Percentiles rank a stretch among this genome's conserved stretches.
Evolutionary conservation across 2,329 filamentous ascomycete genomes (phyloP).

Genomic region (Emmonsiellopsis sp.): DNA sequence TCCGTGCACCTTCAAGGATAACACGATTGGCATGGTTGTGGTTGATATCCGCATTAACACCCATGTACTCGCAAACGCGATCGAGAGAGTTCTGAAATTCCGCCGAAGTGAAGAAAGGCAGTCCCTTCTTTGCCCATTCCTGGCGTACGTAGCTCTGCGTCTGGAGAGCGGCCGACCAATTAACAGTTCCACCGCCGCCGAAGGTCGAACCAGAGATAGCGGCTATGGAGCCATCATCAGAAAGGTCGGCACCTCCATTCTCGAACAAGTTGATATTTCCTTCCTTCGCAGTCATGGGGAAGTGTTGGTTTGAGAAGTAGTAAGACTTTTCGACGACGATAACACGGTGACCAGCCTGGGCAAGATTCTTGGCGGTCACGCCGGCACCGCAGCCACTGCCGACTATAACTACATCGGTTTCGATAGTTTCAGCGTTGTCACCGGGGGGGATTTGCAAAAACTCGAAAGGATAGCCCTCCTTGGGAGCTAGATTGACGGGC

Average conservation of each 20-base stretch:
- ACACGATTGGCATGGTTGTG: slow-evolving; percentile 65
- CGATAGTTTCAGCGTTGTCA: slow-evolving; percentile 48
- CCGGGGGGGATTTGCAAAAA: slow-evolving; percentile 50
- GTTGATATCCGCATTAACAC: slow-evolving; percentile 56
- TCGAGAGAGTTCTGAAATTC: slow-evolving; percentile 74
- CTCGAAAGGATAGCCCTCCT: slow-evolving; percentile 43
- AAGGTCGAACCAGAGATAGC: slow-evolving; percentile 63
- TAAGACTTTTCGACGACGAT: slow-evolving; percentile 77
- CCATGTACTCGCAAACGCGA: slow-evolving; percentile 68
- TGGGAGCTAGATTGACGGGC: slow-evolving; percentile 43
- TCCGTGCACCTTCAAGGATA: slow-evolving; percentile 64
- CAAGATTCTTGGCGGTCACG: slow-evolving; percentile 69
- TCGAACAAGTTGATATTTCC: slow-evolving; percentile 60
- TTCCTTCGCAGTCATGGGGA: slow-evolving; percentile 61
- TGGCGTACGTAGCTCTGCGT: slow-evolving; percentile 67
- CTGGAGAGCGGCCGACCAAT: slow-evolving; percentile 64
- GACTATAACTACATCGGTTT: slow-evolving; percentile 75
- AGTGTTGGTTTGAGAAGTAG: slow-evolving; percentile 60
- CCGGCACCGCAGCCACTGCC: slow-evolving; percentile 81
- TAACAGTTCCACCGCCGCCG: slow-evolving; percentile 81
- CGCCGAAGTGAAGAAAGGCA: slow-evolving; percentile 63
- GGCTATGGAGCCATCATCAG: slow-evolving; percentile 49
- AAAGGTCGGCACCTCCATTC: slow-evolving; percentile 49
- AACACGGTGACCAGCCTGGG: slow-evolving; percentile 65
- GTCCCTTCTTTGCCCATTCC: slow-evolving; percentile 64